These are phyloP conservation scores for Canna indica DNA, from an alignment of 176 grass and related monocot species.

Conservation along the genomic window DNA sequence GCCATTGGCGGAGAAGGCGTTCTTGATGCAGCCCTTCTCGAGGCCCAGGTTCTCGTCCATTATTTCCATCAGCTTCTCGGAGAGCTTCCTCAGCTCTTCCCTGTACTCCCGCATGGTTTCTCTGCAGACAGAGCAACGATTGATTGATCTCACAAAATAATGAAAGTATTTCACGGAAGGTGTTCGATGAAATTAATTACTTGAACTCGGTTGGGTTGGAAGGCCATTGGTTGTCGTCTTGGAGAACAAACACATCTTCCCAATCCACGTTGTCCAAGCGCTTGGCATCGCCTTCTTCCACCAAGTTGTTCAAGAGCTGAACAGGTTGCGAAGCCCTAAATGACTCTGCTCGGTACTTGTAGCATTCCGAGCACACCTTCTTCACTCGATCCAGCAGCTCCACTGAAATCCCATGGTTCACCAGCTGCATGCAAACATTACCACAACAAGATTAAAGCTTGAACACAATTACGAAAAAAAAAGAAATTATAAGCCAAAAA, in stretches of 20 bases:
- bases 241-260: constrained; percentile 71
- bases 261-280: constrained; percentile 48
- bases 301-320: constrained; percentile 23
- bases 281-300: constrained; percentile 10
- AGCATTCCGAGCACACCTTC: constrained; percentile 58
- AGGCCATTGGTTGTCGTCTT: constrained; percentile 58
- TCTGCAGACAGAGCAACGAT: not conserved
- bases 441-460: not conserved
- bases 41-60: constrained; percentile 78
- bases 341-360: constrained; percentile 46
- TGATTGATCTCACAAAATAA: not conserved
- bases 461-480: not conserved
- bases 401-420: constrained; percentile 69
- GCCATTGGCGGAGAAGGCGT: constrained; percentile 39
- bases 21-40: constrained; percentile 44
- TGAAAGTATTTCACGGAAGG: not conserved
- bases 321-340: constrained; percentile 46
- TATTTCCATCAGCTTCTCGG: constrained; percentile 41
- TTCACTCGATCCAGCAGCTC: constrained; percentile 83
- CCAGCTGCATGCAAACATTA: constrained; percentile 32
- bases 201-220: constrained; percentile 67
- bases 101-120: constrained; percentile 85
- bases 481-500: too few species aligned
- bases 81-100: constrained; percentile 49
- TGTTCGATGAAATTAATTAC: constrained; percentile 20